Evolutionary conservation across 2,329 filamentous ascomycete genomes (phyloP).

Genomic region (Emericellopsis cladophorae): DNA sequence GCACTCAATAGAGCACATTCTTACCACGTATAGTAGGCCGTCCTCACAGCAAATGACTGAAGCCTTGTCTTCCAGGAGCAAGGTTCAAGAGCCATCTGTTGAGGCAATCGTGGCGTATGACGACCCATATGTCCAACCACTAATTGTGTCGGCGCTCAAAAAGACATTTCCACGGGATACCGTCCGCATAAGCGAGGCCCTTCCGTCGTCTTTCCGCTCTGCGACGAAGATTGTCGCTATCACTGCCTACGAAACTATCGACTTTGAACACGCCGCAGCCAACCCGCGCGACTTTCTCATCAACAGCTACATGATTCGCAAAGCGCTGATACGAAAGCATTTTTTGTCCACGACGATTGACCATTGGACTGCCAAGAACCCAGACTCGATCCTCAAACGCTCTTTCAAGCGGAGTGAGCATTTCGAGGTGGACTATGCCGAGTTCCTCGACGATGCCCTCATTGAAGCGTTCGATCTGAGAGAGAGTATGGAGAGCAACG

Average conservation of each 20-base stretch:
- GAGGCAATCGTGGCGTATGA: slow-evolving; percentile 75
- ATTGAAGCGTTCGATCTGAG: slow-evolving; percentile 81
- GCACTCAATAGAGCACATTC: slow-evolving; percentile 20
- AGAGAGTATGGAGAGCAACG: slow-evolving; percentile 52
- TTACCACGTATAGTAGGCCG: slow-evolving; percentile 13
- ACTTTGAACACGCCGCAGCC: slow-evolving; percentile 62
- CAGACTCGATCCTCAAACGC: slow-evolving; percentile 50
- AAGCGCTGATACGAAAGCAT: slow-evolving; percentile 92
- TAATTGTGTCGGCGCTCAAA: slow-evolving; percentile 63
- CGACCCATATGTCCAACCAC: slow-evolving; percentile 77
- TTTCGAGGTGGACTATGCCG: slow-evolving; percentile 92
- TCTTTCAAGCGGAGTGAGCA: slow-evolving; percentile 70
- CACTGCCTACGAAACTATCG: slow-evolving; percentile 72
- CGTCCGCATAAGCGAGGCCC: slow-evolving; percentile 41
- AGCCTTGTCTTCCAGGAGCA: slow-evolving; percentile 1
- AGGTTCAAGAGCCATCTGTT: slow-evolving; percentile 7
- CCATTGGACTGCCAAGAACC: slow-evolving; percentile 78
- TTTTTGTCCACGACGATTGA: slow-evolving; percentile 76
- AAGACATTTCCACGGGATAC: slow-evolving; percentile 39
- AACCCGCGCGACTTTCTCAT: slow-evolving; percentile 52
- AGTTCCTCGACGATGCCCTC: slow-evolving; percentile 89
- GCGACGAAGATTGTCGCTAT: slow-evolving; percentile 57
- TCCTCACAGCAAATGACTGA: background rate
- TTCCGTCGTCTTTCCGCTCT: slow-evolving; percentile 19
- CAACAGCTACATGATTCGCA: slow-evolving; percentile 91